These are phyloP conservation scores for Hylodesmum podocarpum DNA, from an alignment of 306 rosid genomes.

Conservation along the genomic window DNA sequence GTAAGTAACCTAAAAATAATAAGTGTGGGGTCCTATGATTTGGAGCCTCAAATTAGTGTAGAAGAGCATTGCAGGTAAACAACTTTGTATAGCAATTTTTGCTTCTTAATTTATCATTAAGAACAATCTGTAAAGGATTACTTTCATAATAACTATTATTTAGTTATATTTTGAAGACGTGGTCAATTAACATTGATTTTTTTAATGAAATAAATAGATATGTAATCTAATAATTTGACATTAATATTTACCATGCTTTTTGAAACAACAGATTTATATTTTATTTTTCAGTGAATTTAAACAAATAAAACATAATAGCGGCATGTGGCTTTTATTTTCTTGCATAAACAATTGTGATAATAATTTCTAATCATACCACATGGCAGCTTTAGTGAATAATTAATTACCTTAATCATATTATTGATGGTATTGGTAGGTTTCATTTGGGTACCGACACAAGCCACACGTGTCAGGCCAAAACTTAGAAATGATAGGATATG, in stretches of 20 bases:
- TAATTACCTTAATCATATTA: neutral
- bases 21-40: too few relatives aligned
- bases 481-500: neutral
- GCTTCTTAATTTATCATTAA: neutral
- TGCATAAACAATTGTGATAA: neutral
- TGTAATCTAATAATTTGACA: neutral
- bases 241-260: neutral
- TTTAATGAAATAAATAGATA: neutral
- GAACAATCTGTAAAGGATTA: neutral
- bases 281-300: too few relatives aligned
- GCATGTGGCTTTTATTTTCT: neutral
- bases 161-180: neutral
- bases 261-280: neutral
- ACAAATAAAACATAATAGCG: neutral
- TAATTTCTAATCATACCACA: neutral
- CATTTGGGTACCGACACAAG: neutral
- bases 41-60: conserved; percentile 6
- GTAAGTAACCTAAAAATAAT: conserved; percentile 5
- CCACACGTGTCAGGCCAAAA: conserved; percentile 26
- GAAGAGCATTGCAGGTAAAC: neutral
- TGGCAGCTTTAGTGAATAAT: neutral
- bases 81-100: neutral
- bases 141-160: neutral
- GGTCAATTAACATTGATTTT: neutral
- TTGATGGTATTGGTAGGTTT: conserved; percentile 6